Evolutionary conservation across 2,329 filamentous ascomycete genomes (phyloP).

Genomic region (Dryadomyces quercus-mongolicae): DNA sequence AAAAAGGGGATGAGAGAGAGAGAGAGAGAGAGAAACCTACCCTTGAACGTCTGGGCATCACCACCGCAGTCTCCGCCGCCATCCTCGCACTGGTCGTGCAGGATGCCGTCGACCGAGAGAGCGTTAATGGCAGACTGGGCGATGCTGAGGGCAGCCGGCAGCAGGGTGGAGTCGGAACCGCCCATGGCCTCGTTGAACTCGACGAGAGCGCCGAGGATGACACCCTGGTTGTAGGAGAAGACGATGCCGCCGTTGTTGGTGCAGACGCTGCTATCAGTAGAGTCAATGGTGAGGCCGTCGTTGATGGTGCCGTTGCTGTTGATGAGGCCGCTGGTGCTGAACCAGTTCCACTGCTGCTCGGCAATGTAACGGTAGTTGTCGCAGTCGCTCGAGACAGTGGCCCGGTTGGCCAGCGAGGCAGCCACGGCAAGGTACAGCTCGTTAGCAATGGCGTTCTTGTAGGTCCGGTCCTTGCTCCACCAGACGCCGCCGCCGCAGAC

Average conservation of each 20-base stretch:
- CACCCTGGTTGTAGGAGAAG: slow-evolving; percentile 46
- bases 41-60: slow-evolving; percentile 56
- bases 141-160: slow-evolving; percentile 31
- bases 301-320: slow-evolving; percentile 36
- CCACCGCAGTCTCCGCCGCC: slow-evolving; percentile 24
- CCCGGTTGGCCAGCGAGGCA: slow-evolving; percentile 38
- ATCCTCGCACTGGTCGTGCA: slow-evolving; percentile 43
- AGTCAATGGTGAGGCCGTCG: slow-evolving; percentile 31
- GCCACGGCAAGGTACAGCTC: slow-evolving; percentile 42
- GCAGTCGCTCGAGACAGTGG: slow-evolving; percentile 18
- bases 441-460: slow-evolving; percentile 43
- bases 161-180: slow-evolving; percentile 18
- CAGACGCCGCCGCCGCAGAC: slow-evolving; percentile 42
- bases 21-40: neutral
- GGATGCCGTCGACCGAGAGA: slow-evolving; percentile 31
- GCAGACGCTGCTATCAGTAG: slow-evolving; percentile 28
- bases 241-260: slow-evolving; percentile 32
- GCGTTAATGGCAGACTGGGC: slow-evolving; percentile 36
- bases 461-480: slow-evolving; percentile 40
- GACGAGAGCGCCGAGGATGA: slow-evolving; percentile 38
- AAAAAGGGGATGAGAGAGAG: neutral
- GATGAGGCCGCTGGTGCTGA: slow-evolving; percentile 36
- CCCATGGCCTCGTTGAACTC: slow-evolving; percentile 30
- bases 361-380: slow-evolving; percentile 34
- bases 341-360: slow-evolving; percentile 37